A percentile compares a stretch with the other conserved stretches of the same genome.
Conservation (phyloP, 108 stramenopile species). For the Cylindrotheca fusiformis region DNA sequence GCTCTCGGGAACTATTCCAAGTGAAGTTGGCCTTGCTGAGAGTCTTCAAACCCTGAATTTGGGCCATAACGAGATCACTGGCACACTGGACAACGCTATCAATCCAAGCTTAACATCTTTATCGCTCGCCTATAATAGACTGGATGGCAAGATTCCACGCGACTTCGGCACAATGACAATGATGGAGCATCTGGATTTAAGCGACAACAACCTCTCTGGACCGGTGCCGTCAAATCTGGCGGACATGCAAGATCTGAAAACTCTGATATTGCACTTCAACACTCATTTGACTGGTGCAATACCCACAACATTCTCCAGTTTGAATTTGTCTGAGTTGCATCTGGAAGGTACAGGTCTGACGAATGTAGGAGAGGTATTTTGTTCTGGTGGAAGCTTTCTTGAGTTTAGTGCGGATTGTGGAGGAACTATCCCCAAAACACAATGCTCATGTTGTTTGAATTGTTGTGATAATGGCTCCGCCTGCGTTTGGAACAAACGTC, state of each 20-base stretch:
- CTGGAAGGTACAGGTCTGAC: background rate
- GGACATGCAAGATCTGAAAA: background rate
- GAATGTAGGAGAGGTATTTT: background rate
- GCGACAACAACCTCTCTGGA: constrained; percentile 2
- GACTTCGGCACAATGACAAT: background rate
- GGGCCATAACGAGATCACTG: constrained; percentile 8
- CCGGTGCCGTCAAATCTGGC: background rate
- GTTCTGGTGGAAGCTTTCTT: background rate
- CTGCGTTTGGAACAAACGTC: no score
- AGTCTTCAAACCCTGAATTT: background rate
- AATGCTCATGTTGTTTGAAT: background rate
- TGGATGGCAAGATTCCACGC: background rate
- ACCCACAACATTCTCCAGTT: background rate
- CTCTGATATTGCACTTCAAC: background rate
- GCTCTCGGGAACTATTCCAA: constrained; percentile 4
- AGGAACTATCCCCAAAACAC: background rate
- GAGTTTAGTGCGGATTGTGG: background rate
- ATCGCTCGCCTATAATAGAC: background rate
- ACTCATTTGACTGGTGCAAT: background rate
- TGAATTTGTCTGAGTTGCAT: background rate
- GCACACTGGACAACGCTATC: constrained; percentile 2
- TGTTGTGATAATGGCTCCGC: background rate
- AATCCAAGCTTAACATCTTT: background rate
- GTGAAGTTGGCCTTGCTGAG: background rate
- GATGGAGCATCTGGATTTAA: constrained; percentile 5